phyloP scores from a whole-genome alignment of 257 asterid genomes.

The Anisodus tanguticus region DNA sequence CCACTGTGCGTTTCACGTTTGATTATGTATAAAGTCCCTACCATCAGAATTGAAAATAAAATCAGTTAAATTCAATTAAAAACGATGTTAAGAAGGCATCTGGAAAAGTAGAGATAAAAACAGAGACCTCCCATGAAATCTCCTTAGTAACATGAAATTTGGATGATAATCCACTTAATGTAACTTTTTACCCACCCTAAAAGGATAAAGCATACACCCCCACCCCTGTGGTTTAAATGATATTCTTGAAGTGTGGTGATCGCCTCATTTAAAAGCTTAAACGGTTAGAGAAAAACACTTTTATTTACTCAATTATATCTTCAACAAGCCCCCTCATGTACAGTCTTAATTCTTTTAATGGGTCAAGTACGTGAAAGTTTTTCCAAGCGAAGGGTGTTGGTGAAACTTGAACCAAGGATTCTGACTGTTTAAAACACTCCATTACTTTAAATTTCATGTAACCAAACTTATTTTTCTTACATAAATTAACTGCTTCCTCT shows the following conservation, averaged over 20 bases:
- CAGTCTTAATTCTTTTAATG: slow-evolving; percentile 20
- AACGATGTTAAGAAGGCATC: slow-evolving; percentile 9
- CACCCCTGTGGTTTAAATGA: background rate
- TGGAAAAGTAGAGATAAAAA: background rate
- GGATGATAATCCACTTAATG: background rate
- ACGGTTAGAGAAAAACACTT: background rate
- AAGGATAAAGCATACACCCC: background rate
- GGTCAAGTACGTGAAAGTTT: background rate
- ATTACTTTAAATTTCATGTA: background rate
- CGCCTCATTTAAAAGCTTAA: slow-evolving; percentile 5
- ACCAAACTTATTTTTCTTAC: background rate
- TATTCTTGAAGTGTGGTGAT: background rate
- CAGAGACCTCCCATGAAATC: background rate
- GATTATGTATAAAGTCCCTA: slow-evolving; percentile 78
- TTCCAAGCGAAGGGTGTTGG: background rate
- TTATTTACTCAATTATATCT: background rate
- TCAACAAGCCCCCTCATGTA: background rate
- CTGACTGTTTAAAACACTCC: background rate
- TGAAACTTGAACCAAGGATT: background rate
- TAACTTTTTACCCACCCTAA: background rate
- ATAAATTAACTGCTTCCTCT: background rate
- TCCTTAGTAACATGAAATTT: slow-evolving; percentile 7
- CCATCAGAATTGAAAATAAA: slow-evolving; percentile 24
- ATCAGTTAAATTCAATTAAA: background rate
- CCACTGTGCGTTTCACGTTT: slow-evolving; percentile 68